These are phyloP conservation scores for Musa schizocarpa DNA, from an alignment of 176 grass and related monocot species.

Conservation along the genomic window DNA sequence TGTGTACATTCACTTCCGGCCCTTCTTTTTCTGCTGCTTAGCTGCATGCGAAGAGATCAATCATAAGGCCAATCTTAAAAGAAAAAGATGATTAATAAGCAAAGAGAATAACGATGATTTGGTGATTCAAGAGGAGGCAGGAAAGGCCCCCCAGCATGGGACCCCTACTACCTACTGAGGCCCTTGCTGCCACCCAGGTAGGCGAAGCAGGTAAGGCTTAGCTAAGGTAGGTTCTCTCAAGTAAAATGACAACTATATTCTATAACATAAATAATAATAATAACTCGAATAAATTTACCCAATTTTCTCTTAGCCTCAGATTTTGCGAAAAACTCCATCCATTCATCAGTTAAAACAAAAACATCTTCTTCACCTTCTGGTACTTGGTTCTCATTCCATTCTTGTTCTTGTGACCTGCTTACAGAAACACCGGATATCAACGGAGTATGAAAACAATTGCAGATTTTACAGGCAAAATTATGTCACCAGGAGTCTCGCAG, in stretches of 20 bases:
- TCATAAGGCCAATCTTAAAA: not conserved
- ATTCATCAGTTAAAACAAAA: slow-evolving; percentile 26
- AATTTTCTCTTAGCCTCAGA: slow-evolving; percentile 26
- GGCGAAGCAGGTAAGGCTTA: no score
- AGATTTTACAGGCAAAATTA: not conserved
- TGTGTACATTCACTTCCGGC: not conserved
- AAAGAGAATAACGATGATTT: no score
- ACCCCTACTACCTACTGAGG: no score
- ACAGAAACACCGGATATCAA: not conserved
- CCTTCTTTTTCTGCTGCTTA: slow-evolving; percentile 7
- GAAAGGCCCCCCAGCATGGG: no score
- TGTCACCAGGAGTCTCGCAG: no score
- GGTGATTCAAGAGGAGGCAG: no score
- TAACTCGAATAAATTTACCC: not conserved
- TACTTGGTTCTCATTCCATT: not conserved
- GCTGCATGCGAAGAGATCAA: not conserved
- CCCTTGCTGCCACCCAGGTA: no score
- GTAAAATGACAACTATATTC: not conserved
- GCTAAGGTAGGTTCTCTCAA: no score
- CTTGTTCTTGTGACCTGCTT: slow-evolving; percentile 14
- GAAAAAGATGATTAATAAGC: no score
- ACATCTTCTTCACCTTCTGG: slow-evolving; percentile 10
- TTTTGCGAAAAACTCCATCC: slow-evolving; percentile 28
- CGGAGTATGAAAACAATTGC: not conserved
- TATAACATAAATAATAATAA: not conserved